phyloP scores from a whole-genome alignment of 176 grass and related monocot genomes.

The Echinochloa phyllopogon region DNA sequence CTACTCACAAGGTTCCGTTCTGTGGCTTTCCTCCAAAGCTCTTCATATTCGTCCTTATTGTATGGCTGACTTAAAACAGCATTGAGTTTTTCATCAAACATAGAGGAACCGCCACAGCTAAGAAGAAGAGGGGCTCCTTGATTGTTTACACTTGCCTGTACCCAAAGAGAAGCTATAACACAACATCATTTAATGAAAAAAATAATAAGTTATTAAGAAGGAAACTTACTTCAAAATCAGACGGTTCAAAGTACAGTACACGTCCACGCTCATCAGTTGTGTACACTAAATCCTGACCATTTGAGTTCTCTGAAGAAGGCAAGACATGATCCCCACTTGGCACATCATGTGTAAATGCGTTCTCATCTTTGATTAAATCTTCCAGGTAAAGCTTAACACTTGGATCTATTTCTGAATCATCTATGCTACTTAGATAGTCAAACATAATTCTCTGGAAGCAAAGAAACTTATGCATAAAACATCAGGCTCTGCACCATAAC shows the following conservation, averaged over 20 bases:
- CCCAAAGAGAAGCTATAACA: constrained; percentile 5
- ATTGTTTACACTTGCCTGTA: constrained; percentile 15
- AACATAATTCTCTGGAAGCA: constrained; percentile 2
- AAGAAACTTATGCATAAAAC: no score
- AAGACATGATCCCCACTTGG: constrained; percentile 32
- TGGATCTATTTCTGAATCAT: constrained; percentile 42
- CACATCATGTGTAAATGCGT: constrained; percentile 13
- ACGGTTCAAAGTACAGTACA: constrained; percentile 25
- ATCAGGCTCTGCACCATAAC: no score
- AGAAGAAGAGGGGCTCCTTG: constrained; percentile 16
- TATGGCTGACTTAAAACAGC: constrained; percentile 50
- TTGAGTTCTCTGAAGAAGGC: constrained; percentile 12
- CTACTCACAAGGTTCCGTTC: constrained; percentile 48
- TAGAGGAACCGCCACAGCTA: constrained; percentile 33
- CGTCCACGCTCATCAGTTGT: neutral
- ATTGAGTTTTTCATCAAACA: constrained; percentile 64
- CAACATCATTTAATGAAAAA: constrained; percentile 20
- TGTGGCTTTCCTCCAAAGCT: constrained; percentile 52
- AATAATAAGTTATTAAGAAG: neutral
- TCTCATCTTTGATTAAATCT: constrained; percentile 33
- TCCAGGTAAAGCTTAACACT: constrained; percentile 41
- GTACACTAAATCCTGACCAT: constrained; percentile 17
- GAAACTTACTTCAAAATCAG: constrained; percentile 32
- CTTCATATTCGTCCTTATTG: constrained; percentile 56
- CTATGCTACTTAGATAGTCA: neutral